phyloP scores from a whole-genome alignment of 2,329 filamentous ascomycete genomes.

The Coniochaeta sp. region DNA sequence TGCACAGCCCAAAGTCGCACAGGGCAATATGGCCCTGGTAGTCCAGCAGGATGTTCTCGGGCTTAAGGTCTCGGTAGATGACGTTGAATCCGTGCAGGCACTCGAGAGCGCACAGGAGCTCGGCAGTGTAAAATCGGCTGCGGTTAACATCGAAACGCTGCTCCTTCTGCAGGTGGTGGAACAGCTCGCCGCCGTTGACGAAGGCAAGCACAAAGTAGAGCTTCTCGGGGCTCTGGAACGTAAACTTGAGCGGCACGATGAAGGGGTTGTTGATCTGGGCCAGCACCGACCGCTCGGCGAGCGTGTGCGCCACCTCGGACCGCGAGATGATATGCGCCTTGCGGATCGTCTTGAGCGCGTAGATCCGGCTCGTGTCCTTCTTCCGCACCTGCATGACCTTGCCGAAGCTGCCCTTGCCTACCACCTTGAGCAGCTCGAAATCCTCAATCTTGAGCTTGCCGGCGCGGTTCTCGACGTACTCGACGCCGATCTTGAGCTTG shows the following conservation, averaged over 20 bases:
- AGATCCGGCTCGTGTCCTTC: slow-evolving; percentile 95
- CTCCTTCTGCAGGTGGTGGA: slow-evolving; percentile 95
- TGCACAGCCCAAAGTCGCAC: slow-evolving; percentile 97
- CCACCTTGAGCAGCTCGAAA: slow-evolving; percentile 94
- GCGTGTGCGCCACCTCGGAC: slow-evolving; percentile 93
- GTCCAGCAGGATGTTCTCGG: slow-evolving; percentile 93
- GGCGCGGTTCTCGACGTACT: slow-evolving; percentile 89
- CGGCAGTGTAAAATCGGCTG: slow-evolving; percentile 93
- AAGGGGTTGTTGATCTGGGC: slow-evolving; percentile 99
- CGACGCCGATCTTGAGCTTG: slow-evolving; percentile 82
- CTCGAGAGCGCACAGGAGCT: slow-evolving; percentile 89
- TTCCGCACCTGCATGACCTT: slow-evolving; percentile 99
- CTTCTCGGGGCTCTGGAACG: slow-evolving; percentile 98
- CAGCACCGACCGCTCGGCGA: slow-evolving; percentile 94
- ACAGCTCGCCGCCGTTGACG: slow-evolving; percentile 95
- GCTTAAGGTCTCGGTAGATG: slow-evolving; percentile 73
- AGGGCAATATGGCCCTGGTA: slow-evolving; percentile 97
- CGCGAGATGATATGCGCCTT: slow-evolving; percentile 99
- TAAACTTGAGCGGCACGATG: slow-evolving; percentile 97
- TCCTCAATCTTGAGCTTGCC: slow-evolving; percentile 91
- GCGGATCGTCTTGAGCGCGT: slow-evolving; percentile 97
- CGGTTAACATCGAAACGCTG: slow-evolving; percentile 97
- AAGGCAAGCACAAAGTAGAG: slow-evolving; percentile 95
- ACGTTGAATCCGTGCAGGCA: slow-evolving; percentile 98
- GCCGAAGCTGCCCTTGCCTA: slow-evolving; percentile 96